A percentile compares a stretch with the other conserved stretches of the same genome.
Evolutionary conservation across 129 eudicot species (phyloP).

Genomic region (Scalesia atractyloides): DNA sequence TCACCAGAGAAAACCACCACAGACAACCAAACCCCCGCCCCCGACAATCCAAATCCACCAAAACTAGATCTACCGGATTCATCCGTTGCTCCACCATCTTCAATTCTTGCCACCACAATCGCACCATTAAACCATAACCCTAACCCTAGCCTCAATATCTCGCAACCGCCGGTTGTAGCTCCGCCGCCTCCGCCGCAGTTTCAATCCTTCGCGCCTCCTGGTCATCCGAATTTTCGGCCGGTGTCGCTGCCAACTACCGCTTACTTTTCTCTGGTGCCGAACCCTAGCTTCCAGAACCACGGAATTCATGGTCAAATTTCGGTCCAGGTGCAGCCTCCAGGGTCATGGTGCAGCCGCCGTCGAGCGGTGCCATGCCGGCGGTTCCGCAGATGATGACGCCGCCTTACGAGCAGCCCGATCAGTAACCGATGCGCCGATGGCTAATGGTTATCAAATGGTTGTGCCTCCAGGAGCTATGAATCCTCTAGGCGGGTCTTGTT

Average conservation of each 20-base stretch:
- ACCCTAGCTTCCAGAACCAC: conserved; percentile 40
- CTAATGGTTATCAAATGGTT: conserved; percentile 65
- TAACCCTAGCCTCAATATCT: conserved; percentile 28
- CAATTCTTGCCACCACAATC: conserved; percentile 23
- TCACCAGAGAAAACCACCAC: conserved; percentile 31
- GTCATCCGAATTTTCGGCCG: conserved; percentile 43
- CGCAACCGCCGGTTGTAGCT: conserved; percentile 26
- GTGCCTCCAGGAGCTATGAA: conserved; percentile 53
- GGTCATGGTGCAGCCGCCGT: conserved; percentile 35
- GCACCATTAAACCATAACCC: conserved; percentile 39
- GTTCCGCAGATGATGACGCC: conserved; percentile 33
- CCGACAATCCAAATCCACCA: conserved; percentile 34
- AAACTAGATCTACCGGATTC: conserved; percentile 41
- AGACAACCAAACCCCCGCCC: conserved; percentile 15
- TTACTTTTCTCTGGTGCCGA: conserved; percentile 53
- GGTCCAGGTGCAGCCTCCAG: conserved; percentile 65
- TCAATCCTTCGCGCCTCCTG: conserved; percentile 37
- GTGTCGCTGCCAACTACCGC: conserved; percentile 44
- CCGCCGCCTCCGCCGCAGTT: conserved; percentile 46
- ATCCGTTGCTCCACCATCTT: conserved; percentile 29
- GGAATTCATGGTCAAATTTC: conserved; percentile 26
- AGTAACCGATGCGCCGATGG: conserved; percentile 58
- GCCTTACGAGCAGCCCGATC: conserved; percentile 52
- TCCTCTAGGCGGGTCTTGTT: conserved; percentile 76
- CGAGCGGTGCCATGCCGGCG: conserved; percentile 28